Conservation (phyloP, 2,329 filamentous ascomycete species). For the Sarocladium kiliense region DNA sequence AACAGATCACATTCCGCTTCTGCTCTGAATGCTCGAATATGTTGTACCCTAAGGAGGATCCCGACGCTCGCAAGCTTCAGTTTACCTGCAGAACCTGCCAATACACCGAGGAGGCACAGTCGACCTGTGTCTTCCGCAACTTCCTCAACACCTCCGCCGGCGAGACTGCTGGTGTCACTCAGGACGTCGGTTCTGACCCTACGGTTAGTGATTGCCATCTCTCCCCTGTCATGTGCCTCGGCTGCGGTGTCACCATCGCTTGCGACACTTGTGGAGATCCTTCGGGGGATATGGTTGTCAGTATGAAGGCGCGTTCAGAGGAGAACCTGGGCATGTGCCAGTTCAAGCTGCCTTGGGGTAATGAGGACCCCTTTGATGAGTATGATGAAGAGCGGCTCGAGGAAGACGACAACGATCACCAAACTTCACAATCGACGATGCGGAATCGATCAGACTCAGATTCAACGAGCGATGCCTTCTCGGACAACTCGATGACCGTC, state of each 20-base stretch:
- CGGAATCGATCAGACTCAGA: background rate
- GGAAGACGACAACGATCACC: conserved; percentile 16
- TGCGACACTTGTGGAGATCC: conserved; percentile 34
- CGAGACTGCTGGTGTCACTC: conserved; percentile 94
- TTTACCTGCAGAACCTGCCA: conserved; percentile 96
- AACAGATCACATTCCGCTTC: conserved; percentile 95
- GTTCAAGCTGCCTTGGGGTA: conserved; percentile 21
- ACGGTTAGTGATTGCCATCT: conserved; percentile 69
- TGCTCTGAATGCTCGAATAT: conserved; percentile 99
- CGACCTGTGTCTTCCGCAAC: conserved; percentile 93
- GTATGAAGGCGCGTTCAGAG: conserved; percentile 1
- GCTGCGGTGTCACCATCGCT: conserved; percentile 39
- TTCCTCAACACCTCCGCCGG: conserved; percentile 85
- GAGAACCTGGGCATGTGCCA: conserved; percentile 21
- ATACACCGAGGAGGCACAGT: conserved; percentile 80
- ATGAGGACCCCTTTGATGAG: conserved; percentile 29
- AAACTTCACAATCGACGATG: background rate
- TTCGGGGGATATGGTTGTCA: conserved; percentile 6
- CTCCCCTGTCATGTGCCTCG: conserved; percentile 36
- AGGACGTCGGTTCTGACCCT: conserved; percentile 95
- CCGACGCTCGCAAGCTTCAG: conserved; percentile 74
- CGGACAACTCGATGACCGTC: conserved; percentile 5
- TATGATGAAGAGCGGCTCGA: conserved; percentile 33
- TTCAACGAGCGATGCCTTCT: conserved; percentile 6
- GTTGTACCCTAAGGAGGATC: conserved; percentile 95